Evolutionary conservation across 306 rosid genomes (phyloP).

Genomic region (Gynostemma pentaphyllum): DNA sequence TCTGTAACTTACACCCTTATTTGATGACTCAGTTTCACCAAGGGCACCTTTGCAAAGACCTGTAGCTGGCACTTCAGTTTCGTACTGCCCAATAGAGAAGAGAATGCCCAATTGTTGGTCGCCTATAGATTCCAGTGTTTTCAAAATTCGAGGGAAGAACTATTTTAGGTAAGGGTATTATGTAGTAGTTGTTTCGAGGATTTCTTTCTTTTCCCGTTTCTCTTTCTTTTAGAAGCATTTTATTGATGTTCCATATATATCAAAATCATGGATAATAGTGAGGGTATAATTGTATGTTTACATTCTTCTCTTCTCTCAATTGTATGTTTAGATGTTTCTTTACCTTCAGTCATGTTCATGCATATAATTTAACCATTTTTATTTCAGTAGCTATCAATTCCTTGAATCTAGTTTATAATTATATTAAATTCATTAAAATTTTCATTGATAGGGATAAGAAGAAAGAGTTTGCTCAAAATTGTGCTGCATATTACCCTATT

Average conservation of each 20-base stretch:
- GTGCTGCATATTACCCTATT: conserved; percentile 75
- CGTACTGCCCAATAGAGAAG: conserved; percentile 55
- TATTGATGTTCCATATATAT: not conserved
- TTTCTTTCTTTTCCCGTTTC: not conserved
- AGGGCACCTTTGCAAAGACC: conserved; percentile 51
- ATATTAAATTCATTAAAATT: not conserved
- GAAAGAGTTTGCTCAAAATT: conserved; percentile 66
- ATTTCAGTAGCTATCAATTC: not conserved
- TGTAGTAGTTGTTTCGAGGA: not conserved
- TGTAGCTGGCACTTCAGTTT: conserved; percentile 59
- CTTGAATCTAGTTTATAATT: not conserved
- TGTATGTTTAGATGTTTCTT: conserved; percentile 9
- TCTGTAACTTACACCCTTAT: not conserved
- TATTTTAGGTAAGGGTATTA: conserved; percentile 46
- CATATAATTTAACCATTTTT: not conserved
- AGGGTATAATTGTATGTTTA: not conserved
- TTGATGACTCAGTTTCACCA: conserved; percentile 52
- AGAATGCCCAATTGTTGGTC: conserved; percentile 75
- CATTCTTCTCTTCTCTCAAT: conserved; percentile 4
- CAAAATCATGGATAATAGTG: not conserved
- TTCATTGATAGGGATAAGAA: conserved; percentile 73
- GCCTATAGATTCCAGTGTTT: conserved; percentile 64
- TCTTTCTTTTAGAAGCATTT: not conserved
- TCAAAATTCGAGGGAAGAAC: conserved; percentile 79
- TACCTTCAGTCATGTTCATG: conserved; percentile 2